phyloP scores from a whole-genome alignment of 495 filamentous ascomycete genomes.

The Talaromyces trachyspermus region DNA sequence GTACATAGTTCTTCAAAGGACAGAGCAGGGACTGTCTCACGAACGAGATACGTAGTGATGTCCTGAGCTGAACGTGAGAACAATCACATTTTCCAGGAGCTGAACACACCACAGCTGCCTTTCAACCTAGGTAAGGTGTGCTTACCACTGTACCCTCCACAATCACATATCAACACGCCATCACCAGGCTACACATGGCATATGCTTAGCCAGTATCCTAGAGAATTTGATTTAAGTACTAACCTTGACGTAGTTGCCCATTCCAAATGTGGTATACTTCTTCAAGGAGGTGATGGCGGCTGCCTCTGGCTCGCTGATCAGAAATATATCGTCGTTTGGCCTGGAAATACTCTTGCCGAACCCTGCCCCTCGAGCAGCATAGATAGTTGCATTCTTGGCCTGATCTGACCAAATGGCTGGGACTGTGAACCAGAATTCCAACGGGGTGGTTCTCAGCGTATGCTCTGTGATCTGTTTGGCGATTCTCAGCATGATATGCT shows the following conservation, averaged over 20 bases:
- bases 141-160: conserved; percentile 55
- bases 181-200: conserved; percentile 27
- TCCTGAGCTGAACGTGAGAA: conserved; percentile 21
- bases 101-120: too few relatives aligned
- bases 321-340: conserved; percentile 20
- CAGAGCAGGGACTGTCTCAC: background rate
- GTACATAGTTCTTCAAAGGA: conserved; percentile 4
- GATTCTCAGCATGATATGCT: conserved; percentile 33
- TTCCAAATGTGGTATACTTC: conserved; percentile 19
- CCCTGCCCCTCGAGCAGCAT: conserved; percentile 41
- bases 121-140: too few relatives aligned
- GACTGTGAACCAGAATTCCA: conserved; percentile 43
- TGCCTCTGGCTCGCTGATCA: conserved; percentile 58
- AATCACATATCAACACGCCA: conserved; percentile 49
- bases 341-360: conserved; percentile 25
- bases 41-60: conserved; percentile 31
- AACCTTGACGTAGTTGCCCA: conserved; percentile 18
- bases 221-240: background rate
- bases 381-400: conserved; percentile 39
- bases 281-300: conserved; percentile 47
- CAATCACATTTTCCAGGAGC: conserved; percentile 18
- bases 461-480: conserved; percentile 14
- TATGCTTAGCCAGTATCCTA: too few relatives aligned
- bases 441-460: conserved; percentile 22
- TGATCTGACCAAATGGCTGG: conserved; percentile 49